Conservation (phyloP, 805 yeast genomes). For the Maudiozyma saulgeensis region DNA sequence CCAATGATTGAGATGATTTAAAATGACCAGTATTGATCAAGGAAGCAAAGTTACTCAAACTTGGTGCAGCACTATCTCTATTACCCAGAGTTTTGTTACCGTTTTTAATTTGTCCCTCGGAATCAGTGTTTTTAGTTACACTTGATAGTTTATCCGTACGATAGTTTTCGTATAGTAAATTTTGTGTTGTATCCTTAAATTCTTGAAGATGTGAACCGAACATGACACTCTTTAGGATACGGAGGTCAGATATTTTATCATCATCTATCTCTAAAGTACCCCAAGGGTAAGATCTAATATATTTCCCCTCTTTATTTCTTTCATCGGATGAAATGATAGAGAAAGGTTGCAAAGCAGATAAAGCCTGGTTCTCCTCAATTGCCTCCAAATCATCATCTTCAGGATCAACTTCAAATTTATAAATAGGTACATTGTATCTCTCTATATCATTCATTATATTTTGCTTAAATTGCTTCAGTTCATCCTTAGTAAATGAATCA, state of each 20-base stretch:
- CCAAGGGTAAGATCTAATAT: constrained; percentile 71
- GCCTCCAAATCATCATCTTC: constrained; percentile 65
- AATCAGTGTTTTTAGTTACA: constrained; percentile 32
- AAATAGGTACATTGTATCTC: constrained; percentile 60
- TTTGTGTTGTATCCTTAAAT: constrained; percentile 72
- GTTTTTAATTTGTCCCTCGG: not conserved
- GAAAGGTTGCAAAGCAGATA: constrained; percentile 64
- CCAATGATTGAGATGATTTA: constrained; percentile 24
- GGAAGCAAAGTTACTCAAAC: constrained; percentile 30
- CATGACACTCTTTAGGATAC: constrained; percentile 53
- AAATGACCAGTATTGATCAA: constrained; percentile 28
- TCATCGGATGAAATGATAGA: constrained; percentile 61
- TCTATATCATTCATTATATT: constrained; percentile 55
- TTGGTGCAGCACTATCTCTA: constrained; percentile 28
- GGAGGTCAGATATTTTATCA: constrained; percentile 43
- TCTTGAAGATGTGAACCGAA: constrained; percentile 80
- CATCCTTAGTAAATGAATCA: constrained; percentile 58
- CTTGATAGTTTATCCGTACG: constrained; percentile 66
- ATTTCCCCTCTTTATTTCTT: constrained; percentile 45
- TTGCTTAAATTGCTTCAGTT: constrained; percentile 49
- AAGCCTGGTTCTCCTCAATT: constrained; percentile 54
- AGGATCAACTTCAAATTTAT: constrained; percentile 61
- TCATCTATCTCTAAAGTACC: constrained; percentile 41
- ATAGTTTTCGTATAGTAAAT: constrained; percentile 64
- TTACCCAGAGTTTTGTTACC: constrained; percentile 5